Base-by-base conservation (phyloP, 1,284 basidiomycete species). In the Trametes polyzona region DNA sequence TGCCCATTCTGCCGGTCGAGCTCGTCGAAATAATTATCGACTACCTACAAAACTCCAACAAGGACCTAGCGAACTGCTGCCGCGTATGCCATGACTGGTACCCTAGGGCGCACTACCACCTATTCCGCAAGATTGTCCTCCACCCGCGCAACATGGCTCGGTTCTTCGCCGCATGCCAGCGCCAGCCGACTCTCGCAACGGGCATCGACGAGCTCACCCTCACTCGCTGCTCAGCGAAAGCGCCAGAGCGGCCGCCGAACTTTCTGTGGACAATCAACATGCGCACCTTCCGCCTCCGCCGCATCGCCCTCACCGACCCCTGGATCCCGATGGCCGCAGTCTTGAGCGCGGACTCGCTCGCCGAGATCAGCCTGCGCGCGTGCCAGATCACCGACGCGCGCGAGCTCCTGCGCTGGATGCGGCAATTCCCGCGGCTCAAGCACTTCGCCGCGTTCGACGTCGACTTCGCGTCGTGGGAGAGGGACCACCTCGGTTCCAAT, bases 11-110 rank as follows among this genome's bases (percentile, higher is more conserved):
- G 4, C 68, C 68, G 12, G 29, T 44, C 11, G 67, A 69, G 42
- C 43, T 69, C 23, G 50, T 54, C 10, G 65, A 65, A 43, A 12
- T 35, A 17, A 62, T 67, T 47, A 56, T 70, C 43, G 67, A 68
- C 57, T 52, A 55, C 43, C 59, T 68, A 16, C 58, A 55, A 24
- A 49, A 46, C 39, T 59, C 66, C 47, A 16, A n/a, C 2, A 23
- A 26, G 11, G 51, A 65, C 2, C 58, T 68, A 2, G 33, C 36
- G 7, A 47, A 52, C 3, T 69, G 67, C 48, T 57, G 59, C 29
- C 52, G 62, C n/a, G 47, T 55, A 12, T 63, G 64, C 57, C 42
- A 44, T 30, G 4, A 32, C 2, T 67, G 65, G 62, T 43, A 43
- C 26, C 24, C 50, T 1, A 37, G 63, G 6, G 63, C 64, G 4